These are phyloP conservation scores for Hemileia vastatrix DNA, from an alignment of 1,284 basidiomycete species.

Conservation along the genomic window DNA sequence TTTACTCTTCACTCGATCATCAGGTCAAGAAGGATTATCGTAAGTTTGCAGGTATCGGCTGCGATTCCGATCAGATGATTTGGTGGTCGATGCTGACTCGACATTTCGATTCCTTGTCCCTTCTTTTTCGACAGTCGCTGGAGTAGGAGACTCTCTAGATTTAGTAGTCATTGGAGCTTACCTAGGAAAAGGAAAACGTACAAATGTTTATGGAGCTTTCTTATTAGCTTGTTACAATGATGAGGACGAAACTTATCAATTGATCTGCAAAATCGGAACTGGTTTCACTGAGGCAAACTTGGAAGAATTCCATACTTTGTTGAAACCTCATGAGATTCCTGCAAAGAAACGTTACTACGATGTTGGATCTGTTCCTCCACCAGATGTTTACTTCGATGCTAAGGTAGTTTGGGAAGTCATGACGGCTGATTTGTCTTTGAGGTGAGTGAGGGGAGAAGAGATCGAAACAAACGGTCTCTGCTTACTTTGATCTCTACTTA, in stretches of 20 bases:
- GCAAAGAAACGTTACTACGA: constrained; percentile 40
- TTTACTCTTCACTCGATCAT: too few relatives aligned
- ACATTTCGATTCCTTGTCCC: neutral
- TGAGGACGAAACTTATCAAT: constrained; percentile 40
- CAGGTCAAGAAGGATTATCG: constrained; percentile 42
- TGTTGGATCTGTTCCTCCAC: constrained; percentile 34
- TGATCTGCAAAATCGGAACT: constrained; percentile 43
- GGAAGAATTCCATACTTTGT: constrained; percentile 31
- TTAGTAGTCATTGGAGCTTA: constrained; percentile 43
- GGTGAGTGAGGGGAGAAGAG: too few relatives aligned
- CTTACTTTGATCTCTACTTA: neutral
- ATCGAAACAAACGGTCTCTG: too few relatives aligned
- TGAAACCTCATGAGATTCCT: constrained; percentile 35
- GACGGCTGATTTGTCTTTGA: constrained; percentile 39
- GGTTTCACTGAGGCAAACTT: constrained; percentile 39
- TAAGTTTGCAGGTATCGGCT: too few relatives aligned
- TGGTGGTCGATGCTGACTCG: neutral
- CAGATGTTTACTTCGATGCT: constrained; percentile 37
- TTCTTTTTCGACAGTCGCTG: constrained; percentile 26
- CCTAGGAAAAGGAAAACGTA: constrained; percentile 42
- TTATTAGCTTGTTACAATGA: constrained; percentile 27
- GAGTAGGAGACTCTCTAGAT: constrained; percentile 42
- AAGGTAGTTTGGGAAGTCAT: constrained; percentile 42
- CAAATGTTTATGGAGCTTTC: constrained; percentile 40
- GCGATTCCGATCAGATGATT: too few relatives aligned